Conservation (phyloP, 352 stramenopile species). For the Globisporangium barbulae region DNA sequence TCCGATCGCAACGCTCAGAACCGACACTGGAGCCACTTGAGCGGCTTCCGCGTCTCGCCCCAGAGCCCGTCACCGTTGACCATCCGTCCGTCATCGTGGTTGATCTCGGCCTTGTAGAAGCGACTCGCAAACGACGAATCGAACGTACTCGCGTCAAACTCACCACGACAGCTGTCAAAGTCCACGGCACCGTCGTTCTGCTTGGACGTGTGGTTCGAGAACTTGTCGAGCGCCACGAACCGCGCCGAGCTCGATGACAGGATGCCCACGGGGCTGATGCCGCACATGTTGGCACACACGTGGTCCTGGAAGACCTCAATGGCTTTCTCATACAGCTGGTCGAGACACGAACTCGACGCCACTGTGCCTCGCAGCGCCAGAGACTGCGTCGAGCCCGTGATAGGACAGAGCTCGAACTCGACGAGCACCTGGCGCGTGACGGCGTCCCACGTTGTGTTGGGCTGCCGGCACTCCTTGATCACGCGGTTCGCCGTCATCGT, state of each 20-base stretch:
- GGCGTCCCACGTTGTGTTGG: conserved; percentile 13
- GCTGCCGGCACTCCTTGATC: conserved; percentile 8
- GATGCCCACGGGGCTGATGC: conserved; percentile 26
- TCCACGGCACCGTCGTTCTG: conserved; percentile 36
- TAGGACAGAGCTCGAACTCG: conserved; percentile 11
- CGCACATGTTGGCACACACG: conserved; percentile 24
- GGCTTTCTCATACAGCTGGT: conserved; percentile 16
- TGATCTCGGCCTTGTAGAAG: conserved; percentile 36
- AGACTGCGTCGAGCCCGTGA: conserved; percentile 7
- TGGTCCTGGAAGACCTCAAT: conserved; percentile 2
- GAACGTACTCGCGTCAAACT: conserved; percentile 14
- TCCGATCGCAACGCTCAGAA: conserved; percentile 19
- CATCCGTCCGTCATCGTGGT: conserved; percentile 33
- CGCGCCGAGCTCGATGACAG: conserved; percentile 16
- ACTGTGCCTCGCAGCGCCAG: not conserved
- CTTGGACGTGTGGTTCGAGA: conserved; percentile 22
- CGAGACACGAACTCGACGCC: not conserved
- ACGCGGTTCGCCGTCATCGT: conserved; percentile 11
- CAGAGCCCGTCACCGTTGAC: conserved; percentile 30
- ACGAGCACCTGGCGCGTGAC: conserved; percentile 6
- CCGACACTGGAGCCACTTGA: conserved; percentile 44
- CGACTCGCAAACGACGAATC: conserved; percentile 12
- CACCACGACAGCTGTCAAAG: conserved; percentile 24
- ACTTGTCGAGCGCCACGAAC: conserved; percentile 16
- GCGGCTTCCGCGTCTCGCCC: conserved; percentile 35